Evolutionary conservation across 2,329 filamentous ascomycete genomes (phyloP).

Genomic region (Periconia digitata): DNA sequence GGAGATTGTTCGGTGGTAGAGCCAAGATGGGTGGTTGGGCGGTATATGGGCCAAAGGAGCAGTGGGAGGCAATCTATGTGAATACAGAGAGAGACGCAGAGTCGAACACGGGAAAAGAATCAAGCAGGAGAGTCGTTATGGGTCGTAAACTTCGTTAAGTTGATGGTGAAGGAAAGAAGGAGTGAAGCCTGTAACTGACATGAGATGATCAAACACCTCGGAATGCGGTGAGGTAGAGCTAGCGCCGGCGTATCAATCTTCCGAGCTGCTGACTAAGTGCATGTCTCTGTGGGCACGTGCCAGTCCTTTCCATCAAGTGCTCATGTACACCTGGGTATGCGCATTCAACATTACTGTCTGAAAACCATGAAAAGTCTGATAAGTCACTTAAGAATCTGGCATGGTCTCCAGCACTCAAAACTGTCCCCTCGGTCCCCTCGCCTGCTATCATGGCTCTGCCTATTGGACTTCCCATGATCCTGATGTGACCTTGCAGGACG

Average conservation of each 20-base stretch:
- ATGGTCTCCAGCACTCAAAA: too few species aligned
- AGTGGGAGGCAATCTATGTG: slow-evolving; percentile 1
- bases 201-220: not conserved
- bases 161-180: too few species aligned
- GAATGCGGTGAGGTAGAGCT: not conserved
- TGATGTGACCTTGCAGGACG: too few species aligned
- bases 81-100: slow-evolving; percentile 9
- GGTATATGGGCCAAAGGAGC: not conserved
- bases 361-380: too few species aligned
- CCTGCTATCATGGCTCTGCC: too few species aligned
- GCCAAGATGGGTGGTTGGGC: not conserved
- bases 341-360: too few species aligned
- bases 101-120: slow-evolving; percentile 16
- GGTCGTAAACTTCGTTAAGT: slow-evolving; percentile 23
- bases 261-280: not conserved
- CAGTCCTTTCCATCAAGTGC: not conserved
- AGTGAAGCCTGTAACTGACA: not conserved
- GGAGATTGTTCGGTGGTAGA: slow-evolving; percentile 2
- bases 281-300: too few species aligned
- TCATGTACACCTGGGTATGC: too few species aligned
- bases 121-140: slow-evolving; percentile 27
- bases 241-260: not conserved
- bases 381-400: too few species aligned
- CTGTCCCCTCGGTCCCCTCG: too few species aligned
- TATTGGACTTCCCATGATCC: too few species aligned